A percentile compares a stretch with the other conserved stretches of the same genome.
Evolutionary conservation across 768 basidiomycete species (phyloP).

Genomic region (Tulasnella sp.): DNA sequence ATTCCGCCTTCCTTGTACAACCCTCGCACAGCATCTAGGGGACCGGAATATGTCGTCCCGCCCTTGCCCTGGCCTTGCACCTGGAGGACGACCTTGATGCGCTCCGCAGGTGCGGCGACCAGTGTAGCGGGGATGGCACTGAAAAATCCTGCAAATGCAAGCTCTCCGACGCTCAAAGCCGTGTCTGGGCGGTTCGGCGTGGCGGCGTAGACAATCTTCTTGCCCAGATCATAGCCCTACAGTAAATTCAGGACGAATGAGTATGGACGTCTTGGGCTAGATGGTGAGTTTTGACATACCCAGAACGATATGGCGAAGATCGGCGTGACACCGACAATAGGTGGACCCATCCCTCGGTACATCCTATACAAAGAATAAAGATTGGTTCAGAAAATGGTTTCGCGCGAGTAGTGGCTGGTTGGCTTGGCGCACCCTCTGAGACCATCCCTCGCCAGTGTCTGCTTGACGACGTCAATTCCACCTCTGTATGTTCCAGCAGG

Average conservation of each 20-base stretch:
- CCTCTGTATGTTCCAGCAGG: conserved; percentile 79
- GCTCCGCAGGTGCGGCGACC: conserved; percentile 90
- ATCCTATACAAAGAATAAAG: conserved; percentile 38
- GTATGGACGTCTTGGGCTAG: neutral
- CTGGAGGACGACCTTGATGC: conserved; percentile 93
- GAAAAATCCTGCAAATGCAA: conserved; percentile 88
- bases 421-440: conserved; percentile 53
- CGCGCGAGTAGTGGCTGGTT: neutral
- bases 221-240: conserved; percentile 89
- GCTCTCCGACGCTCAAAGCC: conserved; percentile 58
- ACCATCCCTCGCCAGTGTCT: conserved; percentile 86
- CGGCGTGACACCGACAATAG: conserved; percentile 88
- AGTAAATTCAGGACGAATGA: neutral
- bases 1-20: conserved; percentile 91
- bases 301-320: conserved; percentile 98
- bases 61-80: conserved; percentile 56
- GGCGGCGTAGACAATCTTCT: conserved; percentile 62
- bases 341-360: conserved; percentile 90
- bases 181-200: conserved; percentile 70
- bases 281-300: conserved; percentile 40
- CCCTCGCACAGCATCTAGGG: conserved; percentile 79
- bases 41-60: conserved; percentile 73
- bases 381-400: neutral
- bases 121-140: conserved; percentile 88
- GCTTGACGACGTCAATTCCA: conserved; percentile 86